phyloP scores from a whole-genome alignment of 2,329 filamentous ascomycete genomes.

The Niveomyces coronatus region DNA sequence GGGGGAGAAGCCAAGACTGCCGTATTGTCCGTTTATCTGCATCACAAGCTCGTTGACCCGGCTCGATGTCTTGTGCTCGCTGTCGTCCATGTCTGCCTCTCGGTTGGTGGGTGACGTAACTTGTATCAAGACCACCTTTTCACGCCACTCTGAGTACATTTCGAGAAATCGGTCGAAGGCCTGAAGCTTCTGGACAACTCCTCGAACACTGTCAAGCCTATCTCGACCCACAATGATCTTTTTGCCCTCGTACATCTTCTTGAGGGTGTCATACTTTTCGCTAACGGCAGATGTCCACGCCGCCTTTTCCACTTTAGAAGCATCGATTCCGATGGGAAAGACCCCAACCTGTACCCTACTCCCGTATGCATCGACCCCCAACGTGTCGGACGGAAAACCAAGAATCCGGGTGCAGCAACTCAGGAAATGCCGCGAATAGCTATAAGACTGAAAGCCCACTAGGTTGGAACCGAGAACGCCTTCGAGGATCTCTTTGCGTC shows the following conservation, averaged over 20 bases:
- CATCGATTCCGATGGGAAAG: slow-evolving; percentile 91
- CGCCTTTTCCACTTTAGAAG: slow-evolving; percentile 61
- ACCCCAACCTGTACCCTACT: slow-evolving; percentile 84
- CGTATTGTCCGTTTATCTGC: slow-evolving; percentile 83
- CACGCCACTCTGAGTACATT: slow-evolving; percentile 81
- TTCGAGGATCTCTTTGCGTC: slow-evolving; percentile 81
- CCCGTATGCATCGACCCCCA: slow-evolving; percentile 81
- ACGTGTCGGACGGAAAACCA: slow-evolving; percentile 77
- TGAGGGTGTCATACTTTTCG: slow-evolving; percentile 62
- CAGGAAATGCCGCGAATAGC: slow-evolving; percentile 88
- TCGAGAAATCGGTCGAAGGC: slow-evolving; percentile 90
- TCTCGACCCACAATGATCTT: slow-evolving; percentile 94
- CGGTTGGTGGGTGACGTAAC: slow-evolving; percentile 81
- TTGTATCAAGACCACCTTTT: slow-evolving; percentile 87
- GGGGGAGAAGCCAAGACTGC: slow-evolving; percentile 78
- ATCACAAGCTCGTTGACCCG: slow-evolving; percentile 86
- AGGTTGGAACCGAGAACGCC: slow-evolving; percentile 87
- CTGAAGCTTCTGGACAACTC: slow-evolving; percentile 91
- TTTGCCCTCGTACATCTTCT: slow-evolving; percentile 72
- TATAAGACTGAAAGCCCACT: slow-evolving; percentile 91
- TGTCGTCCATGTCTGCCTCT: slow-evolving; percentile 66
- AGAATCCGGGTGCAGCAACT: slow-evolving; percentile 88
- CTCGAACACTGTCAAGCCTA: slow-evolving; percentile 83
- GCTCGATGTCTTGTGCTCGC: slow-evolving; percentile 71
- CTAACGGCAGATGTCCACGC: slow-evolving; percentile 64